phyloP scores from a whole-genome alignment of 352 stramenopile species.

The Phytophthora niederhauseri region DNA sequence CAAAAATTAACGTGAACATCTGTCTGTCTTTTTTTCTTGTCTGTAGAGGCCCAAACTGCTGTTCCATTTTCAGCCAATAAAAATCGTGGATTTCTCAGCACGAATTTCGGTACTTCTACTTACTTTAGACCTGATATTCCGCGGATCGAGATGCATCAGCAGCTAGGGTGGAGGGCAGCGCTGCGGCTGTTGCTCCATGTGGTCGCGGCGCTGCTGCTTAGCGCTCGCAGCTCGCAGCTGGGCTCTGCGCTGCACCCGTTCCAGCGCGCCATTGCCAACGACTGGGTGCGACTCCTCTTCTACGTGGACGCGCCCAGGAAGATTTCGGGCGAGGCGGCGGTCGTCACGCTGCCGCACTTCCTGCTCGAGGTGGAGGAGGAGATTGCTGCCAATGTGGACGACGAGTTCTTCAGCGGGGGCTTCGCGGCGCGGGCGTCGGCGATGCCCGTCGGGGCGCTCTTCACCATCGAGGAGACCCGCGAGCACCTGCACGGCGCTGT shows the following conservation, averaged over 20 bases:
- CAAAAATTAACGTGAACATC: no score
- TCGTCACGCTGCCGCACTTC: slow-evolving; percentile 65
- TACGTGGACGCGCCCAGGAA: slow-evolving; percentile 53
- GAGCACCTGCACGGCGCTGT: slow-evolving; percentile 70
- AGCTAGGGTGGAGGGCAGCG: background rate
- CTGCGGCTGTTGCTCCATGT: slow-evolving; percentile 54
- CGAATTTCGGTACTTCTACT: no score
- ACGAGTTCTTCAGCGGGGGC: slow-evolving; percentile 62
- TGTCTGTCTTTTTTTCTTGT: no score
- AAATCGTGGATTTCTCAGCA: no score
- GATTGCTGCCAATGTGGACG: slow-evolving; percentile 65
- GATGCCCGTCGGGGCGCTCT: slow-evolving; percentile 66
- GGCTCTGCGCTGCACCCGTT: slow-evolving; percentile 58
- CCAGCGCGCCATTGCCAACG: slow-evolving; percentile 62
- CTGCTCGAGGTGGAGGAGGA: slow-evolving; percentile 69
- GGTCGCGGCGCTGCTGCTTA: slow-evolving; percentile 47
- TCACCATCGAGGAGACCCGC: slow-evolving; percentile 73
- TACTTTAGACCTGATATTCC: no score
- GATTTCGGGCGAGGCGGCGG: slow-evolving; percentile 13
- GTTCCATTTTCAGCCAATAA: no score
- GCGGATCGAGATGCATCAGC: background rate
- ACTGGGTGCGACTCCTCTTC: slow-evolving; percentile 77
- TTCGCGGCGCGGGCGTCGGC: slow-evolving; percentile 61
- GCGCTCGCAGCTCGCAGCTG: slow-evolving; percentile 52
- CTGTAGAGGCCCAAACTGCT: no score